These are phyloP conservation scores for Psilocybe cyanescens DNA, from an alignment of 768 basidiomycete species.

Conservation along the genomic window DNA sequence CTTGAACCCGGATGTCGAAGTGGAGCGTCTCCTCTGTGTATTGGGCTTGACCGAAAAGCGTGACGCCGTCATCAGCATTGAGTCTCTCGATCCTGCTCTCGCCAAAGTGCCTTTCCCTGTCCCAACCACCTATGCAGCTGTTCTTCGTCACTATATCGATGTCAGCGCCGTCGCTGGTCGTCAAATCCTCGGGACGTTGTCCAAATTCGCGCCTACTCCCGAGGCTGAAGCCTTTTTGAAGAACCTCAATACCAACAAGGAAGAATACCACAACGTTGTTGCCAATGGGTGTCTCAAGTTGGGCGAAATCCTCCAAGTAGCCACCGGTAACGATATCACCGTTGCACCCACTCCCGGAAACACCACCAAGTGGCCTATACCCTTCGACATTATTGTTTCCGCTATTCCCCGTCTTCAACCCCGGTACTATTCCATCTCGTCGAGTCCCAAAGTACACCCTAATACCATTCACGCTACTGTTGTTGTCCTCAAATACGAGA, in stretches of 20 bases:
- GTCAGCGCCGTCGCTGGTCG: constrained; percentile 94
- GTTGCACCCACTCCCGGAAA: constrained; percentile 65
- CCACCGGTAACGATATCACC: constrained; percentile 76
- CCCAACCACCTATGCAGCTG: constrained; percentile 91
- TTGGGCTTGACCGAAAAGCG: constrained; percentile 85
- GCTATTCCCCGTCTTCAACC: constrained; percentile 94
- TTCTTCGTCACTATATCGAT: constrained; percentile 96
- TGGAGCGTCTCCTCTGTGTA: constrained; percentile 83
- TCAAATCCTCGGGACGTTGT: constrained; percentile 86
- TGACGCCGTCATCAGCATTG: constrained; percentile 86
- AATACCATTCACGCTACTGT: constrained; percentile 91
- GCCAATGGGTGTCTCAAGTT: constrained; percentile 86
- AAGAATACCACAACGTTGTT: constrained; percentile 79
- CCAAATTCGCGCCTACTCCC: constrained; percentile 86
- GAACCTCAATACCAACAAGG: constrained; percentile 85
- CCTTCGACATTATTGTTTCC: constrained; percentile 96
- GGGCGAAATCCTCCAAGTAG: constrained; percentile 90
- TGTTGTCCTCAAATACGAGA: constrained; percentile 94
- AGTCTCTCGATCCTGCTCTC: constrained; percentile 96
- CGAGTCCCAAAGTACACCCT: constrained; percentile 92
- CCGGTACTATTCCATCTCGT: constrained; percentile 98
- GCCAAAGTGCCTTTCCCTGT: constrained; percentile 99
- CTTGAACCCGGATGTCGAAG: constrained; percentile 89
- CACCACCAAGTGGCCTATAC: constrained; percentile 87
- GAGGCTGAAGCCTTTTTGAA: constrained; percentile 74